Percentiles rank a stretch among this genome's conserved stretches.
Conservation (phyloP, 805 yeast species). For the Metschnikowia lunata region DNA sequence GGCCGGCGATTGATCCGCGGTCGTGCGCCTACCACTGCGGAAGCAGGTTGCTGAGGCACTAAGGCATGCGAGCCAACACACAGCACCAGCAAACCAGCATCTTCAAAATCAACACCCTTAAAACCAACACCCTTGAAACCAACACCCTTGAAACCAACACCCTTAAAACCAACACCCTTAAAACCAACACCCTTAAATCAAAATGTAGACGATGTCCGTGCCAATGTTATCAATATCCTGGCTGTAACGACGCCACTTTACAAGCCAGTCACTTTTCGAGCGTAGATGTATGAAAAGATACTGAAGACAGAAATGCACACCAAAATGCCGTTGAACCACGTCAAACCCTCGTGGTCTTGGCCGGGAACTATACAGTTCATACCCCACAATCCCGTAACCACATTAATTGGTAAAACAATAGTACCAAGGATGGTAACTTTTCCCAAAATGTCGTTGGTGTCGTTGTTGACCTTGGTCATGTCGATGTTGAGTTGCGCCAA, state of each 20-base stretch:
- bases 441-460: slow-evolving; percentile 93
- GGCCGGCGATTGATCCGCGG: too few relatives aligned
- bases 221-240: too few relatives aligned
- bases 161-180: too few relatives aligned
- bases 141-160: too few relatives aligned
- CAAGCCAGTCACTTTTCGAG: slow-evolving; percentile 35
- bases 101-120: too few relatives aligned
- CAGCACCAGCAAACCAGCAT: too few relatives aligned
- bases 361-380: slow-evolving; percentile 98
- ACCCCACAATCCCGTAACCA: slow-evolving; percentile 97
- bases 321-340: slow-evolving; percentile 40
- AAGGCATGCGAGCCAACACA: too few relatives aligned
- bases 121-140: too few relatives aligned
- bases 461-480: slow-evolving; percentile 95
- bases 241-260: neutral
- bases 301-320: slow-evolving; percentile 32
- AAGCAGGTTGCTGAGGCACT: too few relatives aligned
- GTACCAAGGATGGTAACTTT: slow-evolving; percentile 93
- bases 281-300: slow-evolving; percentile 36
- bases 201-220: too few relatives aligned
- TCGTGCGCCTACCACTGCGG: too few relatives aligned
- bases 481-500: slow-evolving; percentile 95
- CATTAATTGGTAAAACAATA: slow-evolving; percentile 89
- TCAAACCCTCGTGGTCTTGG: slow-evolving; percentile 46
- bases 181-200: too few relatives aligned